These are phyloP conservation scores for Fraxinus cuspidata DNA, from an alignment of 257 asterid genomes.

Conservation along the genomic window DNA sequence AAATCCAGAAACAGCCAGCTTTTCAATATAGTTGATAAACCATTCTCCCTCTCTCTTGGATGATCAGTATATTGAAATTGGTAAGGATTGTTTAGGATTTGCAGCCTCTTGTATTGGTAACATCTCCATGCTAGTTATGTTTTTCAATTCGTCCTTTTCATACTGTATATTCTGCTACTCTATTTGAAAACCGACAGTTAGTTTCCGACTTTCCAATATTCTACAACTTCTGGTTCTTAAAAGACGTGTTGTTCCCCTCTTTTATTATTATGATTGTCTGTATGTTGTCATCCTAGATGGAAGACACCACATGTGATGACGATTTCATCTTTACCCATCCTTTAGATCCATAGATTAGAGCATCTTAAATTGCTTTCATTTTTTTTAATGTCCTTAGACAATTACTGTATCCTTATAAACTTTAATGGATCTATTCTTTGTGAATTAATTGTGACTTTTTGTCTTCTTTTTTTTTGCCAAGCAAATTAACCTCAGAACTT, in stretches of 20 bases:
- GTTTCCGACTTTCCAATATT: conserved; percentile 12
- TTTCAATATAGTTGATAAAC: conserved; percentile 28
- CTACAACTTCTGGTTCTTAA: conserved; percentile 5
- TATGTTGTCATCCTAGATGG: conserved; percentile 22
- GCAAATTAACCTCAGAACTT: no score
- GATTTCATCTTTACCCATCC: conserved; percentile 20
- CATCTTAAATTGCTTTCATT: no score
- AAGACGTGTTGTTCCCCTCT: conserved; percentile 15
- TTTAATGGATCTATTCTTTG: no score
- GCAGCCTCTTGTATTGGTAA: conserved; percentile 1
- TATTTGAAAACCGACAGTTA: conserved; percentile 10
- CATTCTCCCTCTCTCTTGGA: conserved; percentile 18
- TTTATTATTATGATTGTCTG: conserved; percentile 9
- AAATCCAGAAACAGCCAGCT: conserved; percentile 10
- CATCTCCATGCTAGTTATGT: conserved; percentile 1
- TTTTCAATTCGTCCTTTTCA: conserved; percentile 8
- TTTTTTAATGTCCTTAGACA: no score
- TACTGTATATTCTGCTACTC: conserved; percentile 11
- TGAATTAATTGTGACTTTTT: no score
- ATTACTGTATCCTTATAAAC: no score
- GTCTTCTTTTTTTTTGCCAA: no score
- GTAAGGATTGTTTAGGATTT: neutral
- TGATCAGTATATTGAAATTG: neutral
- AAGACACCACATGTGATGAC: conserved; percentile 14
- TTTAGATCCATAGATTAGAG: no score